Evolutionary conservation across 768 basidiomycete genomes (phyloP).

Genomic region (Russula earlei): DNA sequence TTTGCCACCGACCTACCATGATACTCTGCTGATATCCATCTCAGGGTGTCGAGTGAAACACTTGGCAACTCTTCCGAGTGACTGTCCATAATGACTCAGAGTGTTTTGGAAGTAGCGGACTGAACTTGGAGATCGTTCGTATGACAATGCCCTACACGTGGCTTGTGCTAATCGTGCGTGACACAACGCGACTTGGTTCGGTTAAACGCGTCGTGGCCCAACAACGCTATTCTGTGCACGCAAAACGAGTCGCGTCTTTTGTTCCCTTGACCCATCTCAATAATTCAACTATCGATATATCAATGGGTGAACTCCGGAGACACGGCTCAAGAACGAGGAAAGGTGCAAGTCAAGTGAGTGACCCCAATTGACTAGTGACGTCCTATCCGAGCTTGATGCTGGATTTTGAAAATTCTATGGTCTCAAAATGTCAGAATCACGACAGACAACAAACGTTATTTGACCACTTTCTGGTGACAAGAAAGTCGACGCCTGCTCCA

Average conservation of each 20-base stretch:
- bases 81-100: not conserved
- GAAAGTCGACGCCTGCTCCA: not conserved
- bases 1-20: slow-evolving; percentile 21
- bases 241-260: not conserved
- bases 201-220: not conserved
- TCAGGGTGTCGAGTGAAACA: slow-evolving; percentile 16
- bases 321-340: slow-evolving; percentile 2
- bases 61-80: not conserved
- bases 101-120: not conserved
- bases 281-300: not conserved
- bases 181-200: slow-evolving; percentile 1
- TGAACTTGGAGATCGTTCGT: no score
- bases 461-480: slow-evolving; percentile 7
- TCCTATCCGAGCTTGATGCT: not conserved
- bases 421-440: not conserved
- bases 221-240: not conserved
- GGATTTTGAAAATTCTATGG: not conserved
- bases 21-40: slow-evolving; percentile 34
- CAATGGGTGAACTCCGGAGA: slow-evolving; percentile 2
- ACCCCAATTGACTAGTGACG: not conserved
- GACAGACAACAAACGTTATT: slow-evolving; percentile 25
- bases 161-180: not conserved
- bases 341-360: slow-evolving; percentile 1
- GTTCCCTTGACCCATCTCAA: not conserved
- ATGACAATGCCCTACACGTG: not conserved